These are phyloP conservation scores for Alternaria sp. DNA, from an alignment of 2,329 filamentous ascomycete species.

Conservation along the genomic window DNA sequence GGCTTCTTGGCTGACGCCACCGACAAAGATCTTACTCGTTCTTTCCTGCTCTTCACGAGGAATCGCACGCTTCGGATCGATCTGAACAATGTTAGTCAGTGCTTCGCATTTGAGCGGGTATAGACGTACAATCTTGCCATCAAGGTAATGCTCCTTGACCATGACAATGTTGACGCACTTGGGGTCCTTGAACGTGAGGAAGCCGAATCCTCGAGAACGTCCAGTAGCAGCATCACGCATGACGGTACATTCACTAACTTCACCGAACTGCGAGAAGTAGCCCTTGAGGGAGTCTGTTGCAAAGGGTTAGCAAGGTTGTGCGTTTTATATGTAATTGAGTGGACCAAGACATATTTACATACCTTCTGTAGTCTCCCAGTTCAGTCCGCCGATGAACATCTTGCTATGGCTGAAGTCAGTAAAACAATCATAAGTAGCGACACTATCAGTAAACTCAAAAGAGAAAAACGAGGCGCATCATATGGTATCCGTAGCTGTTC, in stretches of 20 bases:
- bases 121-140: slow-evolving; percentile 91
- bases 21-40: slow-evolving; percentile 98
- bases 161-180: slow-evolving; percentile 99
- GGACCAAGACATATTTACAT: slow-evolving; percentile 55
- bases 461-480: slow-evolving; percentile 21
- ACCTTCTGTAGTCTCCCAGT: slow-evolving; percentile 99
- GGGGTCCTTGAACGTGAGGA: slow-evolving; percentile 96
- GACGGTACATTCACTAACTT: slow-evolving; percentile 98
- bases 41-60: slow-evolving; percentile 97
- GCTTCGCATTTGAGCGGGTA: slow-evolving; percentile 17
- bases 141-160: slow-evolving; percentile 98
- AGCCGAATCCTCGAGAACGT: slow-evolving; percentile 93
- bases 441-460: slow-evolving; percentile 1
- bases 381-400: slow-evolving; percentile 99
- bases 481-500: slow-evolving; percentile 2
- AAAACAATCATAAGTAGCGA: background rate
- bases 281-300: slow-evolving; percentile 87
- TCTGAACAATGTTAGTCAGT: slow-evolving; percentile 64
- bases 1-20: slow-evolving; percentile 95
- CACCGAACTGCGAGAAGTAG: slow-evolving; percentile 97
- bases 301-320: background rate
- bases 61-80: slow-evolving; percentile 97
- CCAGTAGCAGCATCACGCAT: slow-evolving; percentile 97
- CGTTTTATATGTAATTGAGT: background rate
- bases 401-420: slow-evolving; percentile 69